Percentiles rank a stretch among this genome's conserved stretches.
phyloP scores from a whole-genome alignment of 1,284 basidiomycete species.

The Fistulina hepatica region DNA sequence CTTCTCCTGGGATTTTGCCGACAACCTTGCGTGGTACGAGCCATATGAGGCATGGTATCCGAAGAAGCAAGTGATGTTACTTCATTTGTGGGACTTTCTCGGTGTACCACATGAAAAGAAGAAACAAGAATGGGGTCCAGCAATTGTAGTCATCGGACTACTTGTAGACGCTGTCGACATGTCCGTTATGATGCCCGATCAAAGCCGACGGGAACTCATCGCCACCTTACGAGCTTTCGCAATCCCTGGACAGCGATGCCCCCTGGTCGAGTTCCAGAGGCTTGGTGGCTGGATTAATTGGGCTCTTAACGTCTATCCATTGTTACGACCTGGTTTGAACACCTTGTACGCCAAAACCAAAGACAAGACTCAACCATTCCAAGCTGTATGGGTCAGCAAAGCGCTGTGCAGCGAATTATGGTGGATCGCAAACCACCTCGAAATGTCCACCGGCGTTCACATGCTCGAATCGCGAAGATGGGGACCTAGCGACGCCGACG shows the following conservation, averaged over 20 bases:
- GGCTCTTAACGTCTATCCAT: constrained; percentile 22
- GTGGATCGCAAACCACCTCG: constrained; percentile 25
- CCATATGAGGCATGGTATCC: constrained; percentile 20
- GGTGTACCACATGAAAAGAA: constrained; percentile 21
- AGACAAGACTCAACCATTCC: constrained; percentile 1
- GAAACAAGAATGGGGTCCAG: constrained; percentile 22
- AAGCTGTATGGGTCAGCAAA: constrained; percentile 18
- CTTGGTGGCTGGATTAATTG: constrained; percentile 25
- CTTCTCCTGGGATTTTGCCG: constrained; percentile 10
- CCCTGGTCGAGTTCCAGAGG: constrained; percentile 15
- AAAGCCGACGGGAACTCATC: too few species aligned
- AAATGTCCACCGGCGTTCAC: constrained; percentile 16
- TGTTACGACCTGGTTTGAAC: constrained; percentile 20
- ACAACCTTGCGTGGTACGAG: constrained; percentile 16
- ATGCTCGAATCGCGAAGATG: constrained; percentile 22
- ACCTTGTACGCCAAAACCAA: constrained; percentile 9
- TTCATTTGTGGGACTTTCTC: constrained; percentile 24
- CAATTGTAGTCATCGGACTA: constrained; percentile 23
- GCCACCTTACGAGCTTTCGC: constrained; percentile 4
- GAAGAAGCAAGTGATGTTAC: constrained; percentile 15
- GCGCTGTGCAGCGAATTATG: constrained; percentile 17
- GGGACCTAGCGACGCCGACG: constrained; percentile 15
- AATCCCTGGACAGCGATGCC: constrained; percentile 1
- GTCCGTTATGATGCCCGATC: constrained; percentile 15
- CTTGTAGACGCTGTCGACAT: constrained; percentile 20